These are phyloP conservation scores for Suhomyces bribrorum DNA, from an alignment of 1,139 yeast genomes.

Conservation along the genomic window DNA sequence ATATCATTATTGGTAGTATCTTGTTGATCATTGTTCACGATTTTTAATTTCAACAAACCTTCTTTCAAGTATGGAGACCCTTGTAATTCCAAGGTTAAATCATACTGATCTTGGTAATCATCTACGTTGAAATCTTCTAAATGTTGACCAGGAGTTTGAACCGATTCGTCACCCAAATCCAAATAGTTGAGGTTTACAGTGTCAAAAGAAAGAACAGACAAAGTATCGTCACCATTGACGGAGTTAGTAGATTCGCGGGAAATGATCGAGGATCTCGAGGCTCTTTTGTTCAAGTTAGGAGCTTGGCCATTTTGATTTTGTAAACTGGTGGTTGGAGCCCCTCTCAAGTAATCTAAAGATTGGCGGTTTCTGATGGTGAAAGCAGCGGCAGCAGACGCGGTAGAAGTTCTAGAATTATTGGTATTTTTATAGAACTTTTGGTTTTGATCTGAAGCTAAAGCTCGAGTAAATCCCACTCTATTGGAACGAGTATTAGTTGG, in stretches of 20 bases:
- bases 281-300: conserved; percentile 27
- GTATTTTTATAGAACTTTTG: conserved; percentile 26
- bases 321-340: conserved; percentile 6
- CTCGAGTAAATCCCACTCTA: conserved; percentile 48
- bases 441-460: conserved; percentile 37
- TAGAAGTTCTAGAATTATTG: conserved; percentile 26
- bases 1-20: conserved; percentile 27
- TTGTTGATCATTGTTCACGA: conserved; percentile 43
- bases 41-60: conserved; percentile 60
- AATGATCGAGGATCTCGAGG: conserved; percentile 40
- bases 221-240: conserved; percentile 32
- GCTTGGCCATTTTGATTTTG: conserved; percentile 5
- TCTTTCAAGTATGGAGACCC: conserved; percentile 84
- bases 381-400: conserved; percentile 11
- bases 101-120: conserved; percentile 53
- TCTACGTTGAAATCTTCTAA: conserved; percentile 44
- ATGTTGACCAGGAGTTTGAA: conserved; percentile 19
- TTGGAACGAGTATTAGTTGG: conserved; percentile 11
- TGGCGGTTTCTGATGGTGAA: conserved; percentile 29
- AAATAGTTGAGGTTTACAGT: conserved; percentile 28
- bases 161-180: conserved; percentile 17
- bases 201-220: conserved; percentile 42
- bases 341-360: conserved; percentile 32
- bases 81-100: conserved; percentile 59
- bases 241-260: conserved; percentile 30